These are phyloP conservation scores for Erucastrum elatum DNA, from an alignment of 345 rosid species.

Conservation along the genomic window DNA sequence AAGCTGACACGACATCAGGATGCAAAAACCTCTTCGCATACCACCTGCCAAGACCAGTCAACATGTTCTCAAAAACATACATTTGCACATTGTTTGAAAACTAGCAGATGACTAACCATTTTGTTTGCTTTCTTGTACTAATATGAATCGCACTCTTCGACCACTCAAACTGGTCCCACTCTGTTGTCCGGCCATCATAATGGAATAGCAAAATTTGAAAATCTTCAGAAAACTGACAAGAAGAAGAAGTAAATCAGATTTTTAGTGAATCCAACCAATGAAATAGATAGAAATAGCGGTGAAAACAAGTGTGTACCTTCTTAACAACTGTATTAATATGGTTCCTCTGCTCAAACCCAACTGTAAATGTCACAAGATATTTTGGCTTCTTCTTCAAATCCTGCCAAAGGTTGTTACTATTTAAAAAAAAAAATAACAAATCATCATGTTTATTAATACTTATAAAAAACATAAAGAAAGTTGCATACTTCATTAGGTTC, in stretches of 20 bases:
- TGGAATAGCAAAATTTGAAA: slow-evolving; percentile 83
- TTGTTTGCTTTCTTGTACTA: slow-evolving; percentile 75
- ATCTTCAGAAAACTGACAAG: slow-evolving; percentile 71
- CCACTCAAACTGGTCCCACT: slow-evolving; percentile 93
- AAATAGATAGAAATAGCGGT: background rate
- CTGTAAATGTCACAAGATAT: slow-evolving; percentile 81
- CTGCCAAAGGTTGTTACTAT: slow-evolving; percentile 39
- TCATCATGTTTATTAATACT: background rate
- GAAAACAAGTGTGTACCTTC: slow-evolving; percentile 49
- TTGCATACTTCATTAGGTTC: slow-evolving; percentile 78
- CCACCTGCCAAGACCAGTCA: slow-evolving; percentile 58
- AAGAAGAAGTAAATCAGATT: background rate
- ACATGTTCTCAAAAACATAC: background rate
- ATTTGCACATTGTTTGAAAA: background rate
- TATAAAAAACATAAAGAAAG: background rate
- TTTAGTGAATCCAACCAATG: slow-evolving; percentile 14
- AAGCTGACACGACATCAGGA: slow-evolving; percentile 85
- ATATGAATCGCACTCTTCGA: slow-evolving; percentile 78
- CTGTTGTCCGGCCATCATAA: slow-evolving; percentile 80
- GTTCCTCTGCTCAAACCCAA: slow-evolving; percentile 67
- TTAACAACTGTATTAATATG: slow-evolving; percentile 69
- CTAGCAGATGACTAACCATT: slow-evolving; percentile 53
- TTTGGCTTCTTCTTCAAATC: slow-evolving; percentile 81
- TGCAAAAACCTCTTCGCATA: slow-evolving; percentile 92
- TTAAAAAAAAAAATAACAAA: background rate